phyloP scores from a whole-genome alignment of 2,329 filamentous ascomycete species.

The Zymoseptoria brevis region DNA sequence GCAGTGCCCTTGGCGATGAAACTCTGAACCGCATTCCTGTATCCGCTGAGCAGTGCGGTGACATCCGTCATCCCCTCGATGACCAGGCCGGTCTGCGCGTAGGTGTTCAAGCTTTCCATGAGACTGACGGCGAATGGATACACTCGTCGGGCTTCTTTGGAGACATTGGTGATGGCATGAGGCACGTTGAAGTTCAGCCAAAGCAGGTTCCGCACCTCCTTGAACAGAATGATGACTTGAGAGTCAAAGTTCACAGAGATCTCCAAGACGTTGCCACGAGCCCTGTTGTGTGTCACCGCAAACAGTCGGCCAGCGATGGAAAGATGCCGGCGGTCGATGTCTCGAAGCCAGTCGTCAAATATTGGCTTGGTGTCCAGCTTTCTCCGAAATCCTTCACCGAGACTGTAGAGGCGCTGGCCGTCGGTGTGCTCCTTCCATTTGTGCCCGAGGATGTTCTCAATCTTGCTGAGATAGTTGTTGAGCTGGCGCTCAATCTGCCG shows the following conservation, averaged over 20 bases:
- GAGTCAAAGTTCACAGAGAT: constrained; percentile 93
- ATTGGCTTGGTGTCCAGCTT: constrained; percentile 92
- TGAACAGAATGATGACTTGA: constrained; percentile 95
- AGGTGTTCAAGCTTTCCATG: constrained; percentile 96
- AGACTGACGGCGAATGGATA: constrained; percentile 96
- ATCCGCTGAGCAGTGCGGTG: constrained; percentile 77
- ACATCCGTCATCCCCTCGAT: constrained; percentile 83
- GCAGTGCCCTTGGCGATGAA: constrained; percentile 82
- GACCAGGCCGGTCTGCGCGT: constrained; percentile 76
- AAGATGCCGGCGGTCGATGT: constrained; percentile 80
- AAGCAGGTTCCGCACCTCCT: constrained; percentile 90
- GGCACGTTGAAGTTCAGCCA: constrained; percentile 95
- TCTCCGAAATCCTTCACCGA: constrained; percentile 89
- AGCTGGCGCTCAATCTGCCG: constrained; percentile 94
- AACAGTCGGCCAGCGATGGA: constrained; percentile 90
- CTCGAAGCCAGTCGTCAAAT: constrained; percentile 89
- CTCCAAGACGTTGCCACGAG: constrained; percentile 83
- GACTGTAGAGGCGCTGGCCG: constrained; percentile 84
- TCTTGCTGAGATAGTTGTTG: constrained; percentile 94
- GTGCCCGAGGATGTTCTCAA: constrained; percentile 92
- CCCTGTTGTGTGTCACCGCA: constrained; percentile 76
- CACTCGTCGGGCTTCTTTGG: constrained; percentile 96
- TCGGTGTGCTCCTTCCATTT: constrained; percentile 94
- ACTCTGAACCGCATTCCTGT: constrained; percentile 80
- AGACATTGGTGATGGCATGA: constrained; percentile 87